Evolutionary conservation across 352 stramenopile genomes (phyloP), one percentile per base, ranked within the genome.

Genomic region (Pythium chondricola): DNA sequence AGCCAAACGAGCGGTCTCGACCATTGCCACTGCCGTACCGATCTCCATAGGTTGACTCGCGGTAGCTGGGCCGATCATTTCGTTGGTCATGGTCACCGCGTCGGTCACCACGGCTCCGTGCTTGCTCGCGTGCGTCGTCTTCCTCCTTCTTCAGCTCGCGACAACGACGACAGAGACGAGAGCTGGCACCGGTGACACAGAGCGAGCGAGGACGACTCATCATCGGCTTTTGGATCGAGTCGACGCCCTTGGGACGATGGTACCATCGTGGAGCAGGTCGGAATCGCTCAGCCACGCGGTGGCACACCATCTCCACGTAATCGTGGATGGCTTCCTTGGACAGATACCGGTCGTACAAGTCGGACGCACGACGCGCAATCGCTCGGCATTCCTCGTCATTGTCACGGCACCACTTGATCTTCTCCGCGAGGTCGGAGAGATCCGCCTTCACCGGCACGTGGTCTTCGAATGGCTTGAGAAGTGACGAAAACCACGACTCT

Each of bases 401-500:
- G 18, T 95, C 72, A 43, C 95, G 88, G 63, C 96, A 99, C 96
- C 96, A 99, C 47, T 88, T 69, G 58, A 99, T 98, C 68, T 98
- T 97, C 60, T 99, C 96, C 29, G 95, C 90, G 16, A 99, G 82
- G 73, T 99, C 96, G 17, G 91, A 98, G 18, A 99, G 67, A 63
- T 99, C 97, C 2, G 76, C 78, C 43, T 98, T 97, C 9, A 99
- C 85, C 1, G 96, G 96, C 42, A 99, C 87, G 65, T 99, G 97
- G 58, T 99, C 97, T 39, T 98, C 82, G 59, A 97, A 98, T 11
- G 96, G 96, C 63, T 85, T 69, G 22, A 99, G 74, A 18, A 99
- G 67, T 27, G 95, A 93, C 50, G 98, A 98, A 66, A 98, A 94
- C 83, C 83, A 99, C 87, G 98, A 98, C 52, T 95, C 85, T 63